Evolutionary conservation across 1,139 yeast genomes (phyloP).

Genomic region (Candida freyschussii): DNA sequence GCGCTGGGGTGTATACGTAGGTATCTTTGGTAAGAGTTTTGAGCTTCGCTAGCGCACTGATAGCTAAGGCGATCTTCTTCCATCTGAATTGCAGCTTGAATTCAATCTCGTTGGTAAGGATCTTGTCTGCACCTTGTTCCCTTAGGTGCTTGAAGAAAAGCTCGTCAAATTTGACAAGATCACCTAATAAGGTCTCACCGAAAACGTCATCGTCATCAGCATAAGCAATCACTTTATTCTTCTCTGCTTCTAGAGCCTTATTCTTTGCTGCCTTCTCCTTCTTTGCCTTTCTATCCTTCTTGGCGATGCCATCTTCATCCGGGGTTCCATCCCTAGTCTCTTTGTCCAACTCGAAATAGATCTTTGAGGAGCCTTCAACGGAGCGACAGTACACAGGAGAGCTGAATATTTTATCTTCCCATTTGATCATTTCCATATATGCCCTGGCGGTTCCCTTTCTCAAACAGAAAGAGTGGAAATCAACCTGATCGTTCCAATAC

Average conservation of each 20-base stretch:
- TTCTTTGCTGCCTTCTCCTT: constrained; percentile 35
- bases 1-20: constrained; percentile 17
- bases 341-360: constrained; percentile 41
- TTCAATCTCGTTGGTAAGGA: constrained; percentile 36
- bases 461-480: constrained; percentile 89
- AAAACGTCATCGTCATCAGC: constrained; percentile 24
- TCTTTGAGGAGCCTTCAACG: constrained; percentile 55
- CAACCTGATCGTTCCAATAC: constrained; percentile 80
- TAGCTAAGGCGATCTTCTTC: constrained; percentile 43
- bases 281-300: constrained; percentile 30
- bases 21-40: constrained; percentile 16
- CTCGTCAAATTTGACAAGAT: constrained; percentile 26
- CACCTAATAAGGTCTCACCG: constrained; percentile 20
- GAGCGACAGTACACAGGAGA: constrained; percentile 72
- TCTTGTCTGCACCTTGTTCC: constrained; percentile 30
- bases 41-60: constrained; percentile 37
- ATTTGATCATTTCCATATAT: constrained; percentile 64
- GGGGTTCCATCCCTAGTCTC: constrained; percentile 14
- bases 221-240: constrained; percentile 30
- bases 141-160: constrained; percentile 34
- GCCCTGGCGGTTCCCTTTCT: constrained; percentile 89
- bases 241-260: constrained; percentile 36
- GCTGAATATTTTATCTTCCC: constrained; percentile 74
- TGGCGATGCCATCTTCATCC: constrained; percentile 20
- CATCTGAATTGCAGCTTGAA: constrained; percentile 39